Base-by-base conservation (phyloP, 805 yeast genomes). In the Cyberlindnera xylosilytica region DNA sequence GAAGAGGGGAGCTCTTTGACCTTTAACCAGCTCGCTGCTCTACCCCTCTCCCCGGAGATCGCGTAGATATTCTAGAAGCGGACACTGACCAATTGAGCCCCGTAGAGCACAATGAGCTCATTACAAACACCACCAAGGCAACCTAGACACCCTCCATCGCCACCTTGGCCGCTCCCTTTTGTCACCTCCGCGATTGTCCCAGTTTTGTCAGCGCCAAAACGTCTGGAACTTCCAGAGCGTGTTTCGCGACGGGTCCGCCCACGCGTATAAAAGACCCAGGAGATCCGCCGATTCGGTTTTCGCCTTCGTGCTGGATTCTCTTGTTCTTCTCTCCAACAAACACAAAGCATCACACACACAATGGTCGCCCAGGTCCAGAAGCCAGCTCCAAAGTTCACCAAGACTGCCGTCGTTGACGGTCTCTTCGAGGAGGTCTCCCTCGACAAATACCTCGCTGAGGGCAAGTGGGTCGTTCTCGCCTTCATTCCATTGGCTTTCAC, bases 401-500 rank as follows among this genome's bases (percentile, higher is more conserved):
- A 91, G 77, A 87, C 95, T 59, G 99, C 99, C 66, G 98, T 93
- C 64, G 78, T 93, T 58, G 90, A 91, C 74, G 98, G 98, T 72
- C 75, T 79, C 54, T 91, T 93, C 66, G 98, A 93, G 77, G 97
- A 93, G 64, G 78, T 93, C 59, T 77, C 95, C 49, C 82, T 93
- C 59, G 98, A 91, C 62, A 85, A 87, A 72, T 93, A 83, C 87
- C 50, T 53, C 32, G 41, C 53, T 32, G 83, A 83, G 76, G 99
- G 99, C 65, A 87, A 93, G 74, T 93, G 97, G 96, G 97, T 93
- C 57, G 72, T 93, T 54, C 78, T 93, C 63, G 98, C 95, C 51
- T 93, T 93, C 76, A 84, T 93, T 68, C 99, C 99, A 70, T 76
- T 91, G 79, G 99, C 99, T 40, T 93, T 93, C 90, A 93, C 99